These are phyloP conservation scores for Dioscorea alata DNA, from an alignment of 106 monocot genomes.

Conservation along the genomic window DNA sequence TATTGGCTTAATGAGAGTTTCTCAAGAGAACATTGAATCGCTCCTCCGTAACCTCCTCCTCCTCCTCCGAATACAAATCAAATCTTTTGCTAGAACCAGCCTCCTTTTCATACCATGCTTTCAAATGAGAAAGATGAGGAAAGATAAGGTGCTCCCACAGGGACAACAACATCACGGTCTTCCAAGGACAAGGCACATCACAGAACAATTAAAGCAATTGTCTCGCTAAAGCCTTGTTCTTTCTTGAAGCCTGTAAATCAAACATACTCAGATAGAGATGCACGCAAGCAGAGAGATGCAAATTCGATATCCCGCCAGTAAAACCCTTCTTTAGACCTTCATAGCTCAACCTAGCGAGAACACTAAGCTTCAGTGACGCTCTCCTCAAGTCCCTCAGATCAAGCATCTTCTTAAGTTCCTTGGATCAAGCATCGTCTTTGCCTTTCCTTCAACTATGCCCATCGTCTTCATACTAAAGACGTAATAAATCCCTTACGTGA, in stretches of 20 bases:
- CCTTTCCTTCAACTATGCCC: slow-evolving; percentile 19
- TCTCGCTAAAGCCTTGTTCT: slow-evolving; percentile 32
- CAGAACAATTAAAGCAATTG: slow-evolving; percentile 49
- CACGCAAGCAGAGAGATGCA: slow-evolving; percentile 31
- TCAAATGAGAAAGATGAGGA: slow-evolving; percentile 38
- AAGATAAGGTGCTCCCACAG: slow-evolving; percentile 52
- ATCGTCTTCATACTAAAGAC: too few species aligned
- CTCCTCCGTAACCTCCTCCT: background rate
- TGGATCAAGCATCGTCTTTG: background rate
- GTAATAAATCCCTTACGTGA: too few species aligned
- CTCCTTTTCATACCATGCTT: slow-evolving; percentile 37
- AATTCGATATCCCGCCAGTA: slow-evolving; percentile 25
- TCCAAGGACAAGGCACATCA: slow-evolving; percentile 30
- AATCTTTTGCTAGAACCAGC: slow-evolving; percentile 7
- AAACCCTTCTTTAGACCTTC: slow-evolving; percentile 8
- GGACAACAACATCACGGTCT: slow-evolving; percentile 26
- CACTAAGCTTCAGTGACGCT: slow-evolving; percentile 32
- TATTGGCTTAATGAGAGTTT: background rate
- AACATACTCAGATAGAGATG: slow-evolving; percentile 54
- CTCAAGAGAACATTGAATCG: background rate
- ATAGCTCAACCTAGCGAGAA: slow-evolving; percentile 22
- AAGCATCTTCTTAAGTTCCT: too few species aligned
- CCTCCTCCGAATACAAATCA: background rate
- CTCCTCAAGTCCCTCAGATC: slow-evolving; percentile 28
- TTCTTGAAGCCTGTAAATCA: slow-evolving; percentile 41